Evolutionary conservation across 148 eudicot genomes (phyloP).

Genomic region (Linanthus parryae): DNA sequence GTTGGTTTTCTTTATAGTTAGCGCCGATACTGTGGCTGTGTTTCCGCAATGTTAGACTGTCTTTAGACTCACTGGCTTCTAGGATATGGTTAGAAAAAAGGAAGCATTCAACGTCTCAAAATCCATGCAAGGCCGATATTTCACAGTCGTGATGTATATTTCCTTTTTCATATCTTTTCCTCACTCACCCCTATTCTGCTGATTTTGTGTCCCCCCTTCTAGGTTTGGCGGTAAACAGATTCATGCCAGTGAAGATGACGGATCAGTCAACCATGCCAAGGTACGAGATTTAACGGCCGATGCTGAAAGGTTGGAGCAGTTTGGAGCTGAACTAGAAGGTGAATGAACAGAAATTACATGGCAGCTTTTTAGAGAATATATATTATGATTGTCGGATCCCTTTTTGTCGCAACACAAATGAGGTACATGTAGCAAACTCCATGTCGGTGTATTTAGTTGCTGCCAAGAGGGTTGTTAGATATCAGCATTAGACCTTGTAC

Average conservation of each 20-base stretch:
- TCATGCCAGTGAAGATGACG: constrained; percentile 79
- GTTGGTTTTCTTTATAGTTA: too few relatives aligned
- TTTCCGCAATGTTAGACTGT: too few relatives aligned
- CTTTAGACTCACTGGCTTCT: too few relatives aligned
- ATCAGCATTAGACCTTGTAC: too few relatives aligned
- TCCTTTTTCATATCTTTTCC: not conserved
- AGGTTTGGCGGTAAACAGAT: constrained; percentile 93
- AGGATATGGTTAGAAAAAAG: too few relatives aligned
- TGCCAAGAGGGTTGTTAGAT: too few relatives aligned
- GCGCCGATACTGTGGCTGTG: too few relatives aligned
- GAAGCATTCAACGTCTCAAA: too few relatives aligned
- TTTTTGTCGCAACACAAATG: not conserved
- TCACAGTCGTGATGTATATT: too few relatives aligned
- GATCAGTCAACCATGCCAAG: constrained; percentile 63
- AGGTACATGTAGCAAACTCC: constrained; percentile 6
- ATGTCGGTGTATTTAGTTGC: too few relatives aligned
- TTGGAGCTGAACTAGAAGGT: constrained; percentile 87
- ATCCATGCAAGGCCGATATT: too few relatives aligned
- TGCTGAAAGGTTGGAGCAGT: constrained; percentile 68
- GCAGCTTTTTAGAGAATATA: not conserved
- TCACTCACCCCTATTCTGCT: not conserved
- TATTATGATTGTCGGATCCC: not conserved
- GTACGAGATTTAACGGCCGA: constrained; percentile 64
- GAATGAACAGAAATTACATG: constrained; percentile 20
- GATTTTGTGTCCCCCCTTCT: not conserved